Evolutionary conservation across 495 filamentous ascomycete species (phyloP), one percentile per base, ranked within the genome.

Genomic region (Lepidopterella palustris): DNA sequence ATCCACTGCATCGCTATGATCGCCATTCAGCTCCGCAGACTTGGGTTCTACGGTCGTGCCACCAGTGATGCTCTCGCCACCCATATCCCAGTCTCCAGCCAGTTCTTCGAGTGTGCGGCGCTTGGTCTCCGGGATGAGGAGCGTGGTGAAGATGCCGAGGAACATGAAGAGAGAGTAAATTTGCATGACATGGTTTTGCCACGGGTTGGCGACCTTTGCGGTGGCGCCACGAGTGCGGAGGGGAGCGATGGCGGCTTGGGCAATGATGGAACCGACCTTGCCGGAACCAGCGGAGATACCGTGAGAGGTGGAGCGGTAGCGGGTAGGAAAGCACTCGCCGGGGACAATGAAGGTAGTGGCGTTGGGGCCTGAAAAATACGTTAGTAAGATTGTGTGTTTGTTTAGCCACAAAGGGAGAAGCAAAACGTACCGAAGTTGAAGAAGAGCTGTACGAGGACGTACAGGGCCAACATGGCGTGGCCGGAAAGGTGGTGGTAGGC

Each of bases 341-440:
- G 91, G 90, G 0, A 95, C 84, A 66, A 95, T 87, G 76, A 95
- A 95, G 32, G 90, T 95, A 20, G 88, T 95, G 1, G 88, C 79
- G 72, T 95, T 95, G 55, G 91, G 91, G 0, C 47, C 47, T 27
- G 9, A 42, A 10, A 3, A 42, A 3, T 15, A 42, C 13, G 9
- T 3, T 2, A 42, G 18, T 2, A 42, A 13, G 18, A 3, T n/a
- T 18, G 3, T 51, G 47, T 3, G 21, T 3, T 51, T 10, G 35
- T 42, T 42, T 42, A 47, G 52, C 62, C 53, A 11, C 49, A 54
- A 21, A 67, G 54, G 15, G 59, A 64, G 9, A 65, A 62, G 61
- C 61, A 69, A 27, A 57, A 35, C 3, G 55, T 53, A 48, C 90
- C 84, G 61, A 82, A 78, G 67, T 68, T 73, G 61, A 70, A 73